A percentile compares a stretch with the other conserved stretches of the same genome.
Conservation (phyloP, 2,329 filamentous ascomycete genomes). For the Rutstroemia sp. region DNA sequence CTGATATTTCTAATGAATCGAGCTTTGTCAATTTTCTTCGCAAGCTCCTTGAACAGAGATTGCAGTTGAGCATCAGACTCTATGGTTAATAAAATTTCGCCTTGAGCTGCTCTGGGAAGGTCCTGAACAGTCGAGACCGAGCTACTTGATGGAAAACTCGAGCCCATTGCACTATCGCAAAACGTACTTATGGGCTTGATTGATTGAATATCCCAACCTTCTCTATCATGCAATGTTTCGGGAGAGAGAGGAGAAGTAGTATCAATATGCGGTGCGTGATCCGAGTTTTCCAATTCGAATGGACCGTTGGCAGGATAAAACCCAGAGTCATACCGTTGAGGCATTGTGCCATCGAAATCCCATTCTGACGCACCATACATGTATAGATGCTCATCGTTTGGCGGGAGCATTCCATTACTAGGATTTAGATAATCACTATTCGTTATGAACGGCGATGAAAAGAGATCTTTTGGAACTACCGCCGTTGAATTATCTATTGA, state of each 20-base stretch:
- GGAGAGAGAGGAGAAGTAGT: conserved; percentile 46
- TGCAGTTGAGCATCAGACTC: background rate
- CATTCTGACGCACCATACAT: no score
- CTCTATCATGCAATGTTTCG: conserved; percentile 36
- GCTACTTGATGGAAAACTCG: background rate
- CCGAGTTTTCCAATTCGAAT: no score
- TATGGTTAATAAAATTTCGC: background rate
- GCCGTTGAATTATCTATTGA: no score
- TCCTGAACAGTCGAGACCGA: background rate
- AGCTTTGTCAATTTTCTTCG: background rate
- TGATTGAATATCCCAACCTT: background rate
- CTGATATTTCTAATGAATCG: background rate
- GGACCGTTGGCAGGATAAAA: no score
- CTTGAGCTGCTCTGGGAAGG: background rate
- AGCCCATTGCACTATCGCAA: background rate
- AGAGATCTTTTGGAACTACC: no score
- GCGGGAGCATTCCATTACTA: no score
- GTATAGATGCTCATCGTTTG: no score
- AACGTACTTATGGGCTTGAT: background rate
- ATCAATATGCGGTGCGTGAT: no score
- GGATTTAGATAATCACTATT: no score
- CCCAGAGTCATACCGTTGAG: no score
- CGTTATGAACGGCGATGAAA: no score
- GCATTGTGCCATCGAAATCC: no score
- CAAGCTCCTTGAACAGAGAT: background rate